Evolutionary conservation across 73 alveolate species (phyloP), one percentile per base, ranked within the genome.

Genomic region (Stentor coeruleus): DNA sequence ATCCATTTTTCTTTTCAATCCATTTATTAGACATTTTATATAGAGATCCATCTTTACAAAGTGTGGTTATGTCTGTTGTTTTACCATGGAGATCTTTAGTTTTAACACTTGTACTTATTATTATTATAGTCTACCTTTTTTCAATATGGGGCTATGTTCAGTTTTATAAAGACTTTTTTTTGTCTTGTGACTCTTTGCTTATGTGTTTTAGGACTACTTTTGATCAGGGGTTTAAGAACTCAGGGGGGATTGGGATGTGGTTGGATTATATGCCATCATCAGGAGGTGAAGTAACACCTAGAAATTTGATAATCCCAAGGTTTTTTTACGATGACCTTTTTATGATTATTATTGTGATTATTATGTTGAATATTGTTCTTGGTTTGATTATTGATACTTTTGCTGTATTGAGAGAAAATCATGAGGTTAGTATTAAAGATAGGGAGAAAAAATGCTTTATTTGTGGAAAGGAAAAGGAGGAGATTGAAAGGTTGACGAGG

Each of bases 301-400:
- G 20, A 49, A 49, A 49, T 49, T 6, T 11, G 6, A 20, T 49
- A 49, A 49, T 49, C 20, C 20, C 94, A 33, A 88, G 97, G 75
- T 31, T 87, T 11, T 55, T 87, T 14, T 92, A 66, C 57, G 97
- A 92, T 81, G 74, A 86, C 75, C 58, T 91, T n/a, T 80, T 73
- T 38, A 90, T 89, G 82, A 72, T 90, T 58, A 42, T 92, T 3
- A 49, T 92, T 39, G 87, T 81, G 3, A 77, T 92, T 55, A 60
- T 92, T 85, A 74, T 92, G 80, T 84, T 87, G 39, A 82, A 92
- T 55, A 90, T 92, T 82, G 87, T 92, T n/a, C 87, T 91, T 28
- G 97, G 97, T 84, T 85, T 92, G 75, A 92, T 92, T 40, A 87
- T 92, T 81, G 97, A 92, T 84, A 88, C 88, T 15, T 92, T 92